phyloP scores from a whole-genome alignment of 257 asterid genomes.

The Sherardia arvensis region DNA sequence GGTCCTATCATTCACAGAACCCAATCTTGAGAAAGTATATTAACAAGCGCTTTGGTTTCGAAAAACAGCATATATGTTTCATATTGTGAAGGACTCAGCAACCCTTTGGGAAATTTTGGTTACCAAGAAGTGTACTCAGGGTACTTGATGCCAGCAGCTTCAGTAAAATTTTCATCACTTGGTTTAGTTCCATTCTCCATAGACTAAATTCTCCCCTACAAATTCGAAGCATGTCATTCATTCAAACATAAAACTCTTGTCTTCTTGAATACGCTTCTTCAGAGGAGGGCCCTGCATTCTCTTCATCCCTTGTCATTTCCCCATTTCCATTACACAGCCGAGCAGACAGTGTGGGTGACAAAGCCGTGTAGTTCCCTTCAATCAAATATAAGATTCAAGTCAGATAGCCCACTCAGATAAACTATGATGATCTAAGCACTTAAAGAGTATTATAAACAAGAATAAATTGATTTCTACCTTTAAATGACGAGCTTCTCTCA shows the following conservation, averaged over 20 bases:
- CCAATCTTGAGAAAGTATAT: background rate
- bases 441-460: background rate
- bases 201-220: background rate
- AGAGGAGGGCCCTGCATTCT: conserved; percentile 31
- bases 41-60: background rate
- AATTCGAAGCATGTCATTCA: conserved; percentile 4
- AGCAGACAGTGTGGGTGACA: conserved; percentile 60
- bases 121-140: background rate
- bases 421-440: background rate
- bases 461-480: conserved; percentile 30
- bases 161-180: background rate
- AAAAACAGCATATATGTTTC: background rate
- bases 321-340: conserved; percentile 49
- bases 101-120: background rate
- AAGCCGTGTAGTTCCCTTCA: conserved; percentile 49
- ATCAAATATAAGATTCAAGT: background rate
- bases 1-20: background rate
- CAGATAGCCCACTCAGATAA: background rate
- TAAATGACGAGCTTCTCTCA: conserved; percentile 52
- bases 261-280: conserved; percentile 26
- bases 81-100: background rate
- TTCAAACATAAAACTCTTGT: conserved; percentile 26
- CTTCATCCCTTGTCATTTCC: conserved; percentile 28
- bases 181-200: background rate
- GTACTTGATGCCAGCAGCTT: background rate